Conservation (phyloP, 441 rosid species). For the Adansonia gregorii region DNA sequence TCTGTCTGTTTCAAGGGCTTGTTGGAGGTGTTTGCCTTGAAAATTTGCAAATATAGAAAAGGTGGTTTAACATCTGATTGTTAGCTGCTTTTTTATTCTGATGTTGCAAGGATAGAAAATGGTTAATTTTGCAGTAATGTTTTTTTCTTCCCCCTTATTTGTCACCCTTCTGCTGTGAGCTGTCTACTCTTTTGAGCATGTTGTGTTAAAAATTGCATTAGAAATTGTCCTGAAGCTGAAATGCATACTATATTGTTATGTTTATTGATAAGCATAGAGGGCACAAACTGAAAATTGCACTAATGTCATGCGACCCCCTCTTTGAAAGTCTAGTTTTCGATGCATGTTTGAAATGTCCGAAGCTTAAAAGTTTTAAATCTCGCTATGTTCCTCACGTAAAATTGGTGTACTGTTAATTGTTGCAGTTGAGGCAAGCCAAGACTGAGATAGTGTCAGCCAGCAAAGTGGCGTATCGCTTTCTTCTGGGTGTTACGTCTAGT, state of each 20-base stretch:
- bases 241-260: background rate
- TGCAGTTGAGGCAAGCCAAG: constrained; percentile 95
- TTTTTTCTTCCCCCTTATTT: background rate
- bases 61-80: background rate
- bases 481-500: constrained; percentile 59
- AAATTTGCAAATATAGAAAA: background rate
- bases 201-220: background rate
- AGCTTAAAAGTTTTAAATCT: background rate
- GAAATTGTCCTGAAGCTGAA: background rate
- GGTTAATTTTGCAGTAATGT: background rate
- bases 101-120: background rate
- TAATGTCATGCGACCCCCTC: background rate
- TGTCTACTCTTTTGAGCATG: background rate
- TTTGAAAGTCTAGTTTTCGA: background rate
- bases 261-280: background rate
- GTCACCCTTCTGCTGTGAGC: background rate
- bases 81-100: background rate
- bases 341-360: background rate
- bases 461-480: constrained; percentile 94
- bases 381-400: background rate
- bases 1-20: constrained; percentile 13
- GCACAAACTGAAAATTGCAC: background rate
- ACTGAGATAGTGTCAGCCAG: constrained; percentile 94
- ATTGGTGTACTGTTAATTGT: background rate
- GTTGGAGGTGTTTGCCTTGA: constrained; percentile 13